Base-by-base conservation (phyloP, 202 grass and related monocot species). In the Eragrostis tef region DNA sequence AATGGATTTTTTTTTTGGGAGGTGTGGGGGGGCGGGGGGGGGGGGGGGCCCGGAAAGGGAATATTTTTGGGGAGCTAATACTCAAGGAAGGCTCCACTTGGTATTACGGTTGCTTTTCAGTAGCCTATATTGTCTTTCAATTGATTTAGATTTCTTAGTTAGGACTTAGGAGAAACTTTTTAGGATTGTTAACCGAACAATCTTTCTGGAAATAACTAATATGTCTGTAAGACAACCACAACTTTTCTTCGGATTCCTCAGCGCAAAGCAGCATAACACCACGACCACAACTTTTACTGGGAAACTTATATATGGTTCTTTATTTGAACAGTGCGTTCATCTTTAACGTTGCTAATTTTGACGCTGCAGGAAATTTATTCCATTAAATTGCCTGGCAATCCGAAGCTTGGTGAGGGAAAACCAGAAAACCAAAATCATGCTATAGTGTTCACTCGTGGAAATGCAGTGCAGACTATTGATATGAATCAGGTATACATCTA, bases 341-440 rank as follows among this genome's bases (percentile, higher is more conserved):
- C 87, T 4, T 75, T 74, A 26, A 16, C 47, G 19, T 56, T n/a
- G 62, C 25, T 70, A 39, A 83, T 11, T 15, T 84, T 84, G 43
- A n/a, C 77, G 20, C 50, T 81, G 20, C 81, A 97, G 94, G 89
- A 94, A 73, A 94, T 97, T 78, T 94, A 97, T 86, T 97, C 87
- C 15, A 87, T 97, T 68, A 97, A 97, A 69, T 79, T 97, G 67
- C 91, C 91, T 79, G 94, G 94, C 64, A 88, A 97, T 85, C 91
- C 91, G 67, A 97, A 97, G 71, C 86, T 94, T 71, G 91, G 94
- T 34, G 91, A 94, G 81, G 94, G 94, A 41, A 97, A 97, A 72
- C 94, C 94, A 6, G 94, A 97, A 90, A 97, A 97, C 64, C 94
- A 97, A 86, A 97, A 97, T 74, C 94, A 97, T 94, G 91, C 94